Evolutionary conservation across 2,329 filamentous ascomycete species (phyloP).

Genomic region (Penicillium occitanis): DNA sequence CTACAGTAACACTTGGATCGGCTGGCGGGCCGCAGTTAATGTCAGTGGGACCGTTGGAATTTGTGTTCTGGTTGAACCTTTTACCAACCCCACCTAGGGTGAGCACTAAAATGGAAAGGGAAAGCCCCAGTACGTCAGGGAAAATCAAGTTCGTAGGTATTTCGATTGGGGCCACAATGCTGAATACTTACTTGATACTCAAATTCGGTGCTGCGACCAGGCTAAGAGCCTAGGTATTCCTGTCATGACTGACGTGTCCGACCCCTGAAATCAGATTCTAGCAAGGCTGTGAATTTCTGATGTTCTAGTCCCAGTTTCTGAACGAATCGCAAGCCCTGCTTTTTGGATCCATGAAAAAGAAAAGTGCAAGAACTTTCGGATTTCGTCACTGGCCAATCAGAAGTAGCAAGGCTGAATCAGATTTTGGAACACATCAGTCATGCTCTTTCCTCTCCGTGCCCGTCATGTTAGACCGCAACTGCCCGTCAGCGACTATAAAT

Average conservation of each 20-base stretch:
- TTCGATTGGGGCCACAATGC: no score
- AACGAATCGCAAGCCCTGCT: background rate
- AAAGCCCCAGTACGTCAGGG: no score
- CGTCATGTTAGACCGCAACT: background rate
- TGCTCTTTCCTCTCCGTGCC: background rate
- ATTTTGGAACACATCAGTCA: background rate
- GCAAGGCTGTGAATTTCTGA: background rate
- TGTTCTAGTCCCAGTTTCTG: background rate
- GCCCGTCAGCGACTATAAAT: background rate
- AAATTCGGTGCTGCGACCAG: background rate
- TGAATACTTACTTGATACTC: no score
- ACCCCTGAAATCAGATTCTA: background rate
- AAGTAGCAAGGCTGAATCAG: slow-evolving; percentile 11
- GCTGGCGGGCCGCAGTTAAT: no score
- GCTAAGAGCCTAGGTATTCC: background rate
- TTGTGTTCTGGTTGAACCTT: no score
- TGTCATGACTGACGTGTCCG: background rate
- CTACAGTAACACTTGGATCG: no score
- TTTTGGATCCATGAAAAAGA: background rate
- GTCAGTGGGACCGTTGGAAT: no score
- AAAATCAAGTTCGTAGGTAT: no score
- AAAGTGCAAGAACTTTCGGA: background rate
- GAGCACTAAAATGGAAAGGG: no score
- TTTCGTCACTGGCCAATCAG: slow-evolving; percentile 2
- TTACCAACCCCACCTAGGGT: no score